Base-by-base conservation (phyloP, 179 eudicot genomes). In the Actinidia arguta region DNA sequence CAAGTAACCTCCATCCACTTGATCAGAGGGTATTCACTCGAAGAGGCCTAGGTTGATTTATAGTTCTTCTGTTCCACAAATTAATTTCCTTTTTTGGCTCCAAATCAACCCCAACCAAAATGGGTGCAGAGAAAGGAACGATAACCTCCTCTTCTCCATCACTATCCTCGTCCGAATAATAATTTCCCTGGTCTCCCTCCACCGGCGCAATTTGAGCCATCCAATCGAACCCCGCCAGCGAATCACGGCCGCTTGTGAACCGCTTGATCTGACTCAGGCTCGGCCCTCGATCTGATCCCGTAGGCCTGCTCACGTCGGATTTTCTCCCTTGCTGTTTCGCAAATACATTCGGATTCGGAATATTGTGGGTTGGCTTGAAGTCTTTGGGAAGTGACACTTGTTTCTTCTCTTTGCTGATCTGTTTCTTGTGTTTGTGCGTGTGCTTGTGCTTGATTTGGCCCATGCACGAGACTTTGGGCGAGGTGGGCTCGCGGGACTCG, bases 401-500 rank as follows among this genome's bases (percentile, higher is more conserved):
- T 20, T 76, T 64, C 36, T 46, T 47, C 22, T 70, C 80, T 62
- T 69, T 75, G 61, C 11, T 68, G 47, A 36, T 67, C 25, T 83
- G 84, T 58, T 91, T 86, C 81, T 87, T 93, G 82, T 83, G 85
- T 85, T 92, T 96, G 91, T n/a, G 31, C 25, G 80, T 83, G 54
- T 90, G 86, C 82, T 87, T 93, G 83, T 84, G 85, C 85, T 92
- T 96, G 92, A 96, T 90, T 59, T 92, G 95, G 1, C 99, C 99
- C 90, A 95, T 93, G 87, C 99, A 96, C 0, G 98, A 93, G 66
- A 96, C 88, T 80, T 92, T 90, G 5, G 99, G 99, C 0, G 98
- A 96, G 4, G 93, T 90, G 50, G 98, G 99, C 56, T 94, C 99
- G 9, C 85, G 88, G 17, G 89, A 76, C 7, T 84, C 83, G 74